Evolutionary conservation across 768 basidiomycete species (phyloP), one percentile per base, ranked within the genome.

Genomic region (Hygrocybe punicea): DNA sequence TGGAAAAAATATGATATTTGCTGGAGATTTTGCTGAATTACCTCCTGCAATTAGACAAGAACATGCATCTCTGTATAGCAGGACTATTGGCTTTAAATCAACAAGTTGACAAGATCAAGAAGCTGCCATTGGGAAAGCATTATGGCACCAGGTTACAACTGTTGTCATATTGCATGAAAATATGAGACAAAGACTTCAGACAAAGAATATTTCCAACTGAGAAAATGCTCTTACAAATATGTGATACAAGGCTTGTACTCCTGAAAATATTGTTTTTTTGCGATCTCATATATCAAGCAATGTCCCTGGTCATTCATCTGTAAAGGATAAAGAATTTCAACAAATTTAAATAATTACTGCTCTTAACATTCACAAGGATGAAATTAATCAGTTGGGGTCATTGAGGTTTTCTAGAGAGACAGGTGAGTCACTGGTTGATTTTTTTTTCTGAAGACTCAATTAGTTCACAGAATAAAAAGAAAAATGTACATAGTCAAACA

Each of bases 21-120:
- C 70, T 19, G 74, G 75, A 6, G 73, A 77, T 49, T 77, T 78
- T 66, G 75, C 73, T 4, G 67, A 69, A 46, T 53, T 69, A 2
- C 63, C 66, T 7, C 66, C 66, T 33, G 58, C 65, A 4, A 55
- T 60, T 3, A 63, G 63, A 19, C 59, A 58, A 3, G 63, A 63
- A 36, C 1, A 35, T 60, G 39, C 63, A 44, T 55, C 64, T 14
- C 58, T 65, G 13, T 65, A 62, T 45, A 59, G 57, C n/a, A 21
- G 58, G 23, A 23, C 21, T 2, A 51, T 61, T 29, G 53, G 60
- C 5, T 7, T 34, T 11, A 11, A 47, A 29, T 29, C 29, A 36
- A 58, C 52, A 1, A 56, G 40, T 24, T 6, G 50, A 0, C 11
- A 29, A 10, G 33, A 51, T 1, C 67, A 71, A 46, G 53, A 61